Conservation (phyloP, 257 asterid species). For the Apocynum venetum region DNA sequence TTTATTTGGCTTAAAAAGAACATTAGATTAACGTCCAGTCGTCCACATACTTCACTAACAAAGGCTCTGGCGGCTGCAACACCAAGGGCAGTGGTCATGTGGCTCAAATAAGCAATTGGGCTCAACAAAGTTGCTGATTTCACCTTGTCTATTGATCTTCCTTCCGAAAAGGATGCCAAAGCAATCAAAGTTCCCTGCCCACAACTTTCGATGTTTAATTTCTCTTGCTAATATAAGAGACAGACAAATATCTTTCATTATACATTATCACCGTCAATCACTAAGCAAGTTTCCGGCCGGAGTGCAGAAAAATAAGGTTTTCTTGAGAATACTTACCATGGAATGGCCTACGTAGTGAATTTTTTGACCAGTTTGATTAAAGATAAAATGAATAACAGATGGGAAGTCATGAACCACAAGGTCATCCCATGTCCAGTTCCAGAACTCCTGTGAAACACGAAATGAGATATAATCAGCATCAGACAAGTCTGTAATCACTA, state of each 20-base stretch:
- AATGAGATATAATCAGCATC: neutral
- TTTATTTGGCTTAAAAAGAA: neutral
- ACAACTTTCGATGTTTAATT: neutral
- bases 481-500: neutral
- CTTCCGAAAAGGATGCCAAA: constrained; percentile 68
- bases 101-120: constrained; percentile 83
- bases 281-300: no score
- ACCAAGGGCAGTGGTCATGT: constrained; percentile 68
- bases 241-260: no score
- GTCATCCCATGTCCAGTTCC: constrained; percentile 59
- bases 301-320: neutral
- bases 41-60: constrained; percentile 59
- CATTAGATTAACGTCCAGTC: neutral
- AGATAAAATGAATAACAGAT: constrained; percentile 24
- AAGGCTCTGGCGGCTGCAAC: constrained; percentile 53
- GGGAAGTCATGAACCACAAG: constrained; percentile 38
- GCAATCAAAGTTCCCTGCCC: constrained; percentile 81
- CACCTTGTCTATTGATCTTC: constrained; percentile 61
- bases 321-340: constrained; percentile 20
- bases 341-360: constrained; percentile 44
- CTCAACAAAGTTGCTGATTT: constrained; percentile 71
- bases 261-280: neutral
- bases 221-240: neutral
- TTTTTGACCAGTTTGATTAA: constrained; percentile 30
- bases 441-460: constrained; percentile 27